phyloP scores from a whole-genome alignment of 2,329 filamentous ascomycete species.

The Aspergillus awamori region DNA sequence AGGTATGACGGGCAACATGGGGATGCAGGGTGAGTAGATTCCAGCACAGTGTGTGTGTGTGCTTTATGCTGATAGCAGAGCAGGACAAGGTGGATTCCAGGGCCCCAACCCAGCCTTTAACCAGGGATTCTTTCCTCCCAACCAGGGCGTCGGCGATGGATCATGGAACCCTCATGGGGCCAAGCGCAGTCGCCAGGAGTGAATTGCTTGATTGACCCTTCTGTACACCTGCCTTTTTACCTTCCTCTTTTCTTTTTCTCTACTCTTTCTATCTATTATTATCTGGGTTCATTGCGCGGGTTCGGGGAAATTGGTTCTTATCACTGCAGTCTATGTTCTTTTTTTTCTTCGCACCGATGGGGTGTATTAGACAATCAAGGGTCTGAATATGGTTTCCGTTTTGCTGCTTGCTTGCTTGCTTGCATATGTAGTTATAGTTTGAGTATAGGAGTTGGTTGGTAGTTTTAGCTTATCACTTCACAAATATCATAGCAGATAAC shows the following conservation, averaged over 20 bases:
- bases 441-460: background rate
- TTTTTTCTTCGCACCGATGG: background rate
- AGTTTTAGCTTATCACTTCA: too few species aligned
- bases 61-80: conserved; percentile 11
- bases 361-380: conserved; percentile 29
- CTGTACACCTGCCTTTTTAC: conserved; percentile 6
- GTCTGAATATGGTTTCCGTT: conserved; percentile 19
- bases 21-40: conserved; percentile 50
- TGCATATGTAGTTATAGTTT: background rate
- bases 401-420: background rate
- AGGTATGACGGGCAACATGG: conserved; percentile 51
- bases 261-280: too few species aligned
- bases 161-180: conserved; percentile 81
- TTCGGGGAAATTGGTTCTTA: conserved; percentile 23
- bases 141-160: conserved; percentile 56
- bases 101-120: conserved; percentile 72
- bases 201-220: conserved; percentile 21
- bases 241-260: background rate
- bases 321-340: conserved; percentile 10
- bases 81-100: conserved; percentile 62
- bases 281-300: conserved; percentile 10
- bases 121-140: conserved; percentile 68
- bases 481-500: too few species aligned
- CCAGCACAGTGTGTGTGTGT: background rate
- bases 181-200: conserved; percentile 76